A percentile compares a stretch with the other conserved stretches of the same genome.
phyloP scores from a whole-genome alignment of 495 filamentous ascomycete genomes.

The Tuber microsphaerosporum region DNA sequence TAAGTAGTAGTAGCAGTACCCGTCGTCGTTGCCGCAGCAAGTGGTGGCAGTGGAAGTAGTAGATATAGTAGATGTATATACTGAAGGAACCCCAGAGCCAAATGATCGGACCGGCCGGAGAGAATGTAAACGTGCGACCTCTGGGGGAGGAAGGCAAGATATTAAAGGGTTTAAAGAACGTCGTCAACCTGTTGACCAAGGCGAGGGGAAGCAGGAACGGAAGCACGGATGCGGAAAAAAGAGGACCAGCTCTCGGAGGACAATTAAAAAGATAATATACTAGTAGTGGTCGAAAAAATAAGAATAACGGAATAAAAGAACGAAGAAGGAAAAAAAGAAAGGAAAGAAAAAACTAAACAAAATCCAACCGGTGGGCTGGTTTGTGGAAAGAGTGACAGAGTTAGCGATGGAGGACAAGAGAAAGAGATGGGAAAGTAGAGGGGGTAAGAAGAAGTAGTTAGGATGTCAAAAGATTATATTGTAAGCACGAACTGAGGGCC shows the following conservation, averaged over 20 bases:
- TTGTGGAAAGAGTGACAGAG: conserved; percentile 20
- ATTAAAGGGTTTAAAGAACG: conserved; percentile 36
- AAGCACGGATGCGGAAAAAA: conserved; percentile 12
- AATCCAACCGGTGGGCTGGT: conserved; percentile 26
- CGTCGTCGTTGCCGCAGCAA: no score
- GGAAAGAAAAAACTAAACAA: conserved; percentile 22
- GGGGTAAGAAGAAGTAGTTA: background rate
- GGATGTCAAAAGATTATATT: conserved; percentile 24
- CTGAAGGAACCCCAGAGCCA: conserved; percentile 20
- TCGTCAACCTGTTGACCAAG: conserved; percentile 35
- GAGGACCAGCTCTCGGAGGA: conserved; percentile 26
- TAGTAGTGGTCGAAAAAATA: conserved; percentile 11
- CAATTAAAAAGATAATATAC: background rate
- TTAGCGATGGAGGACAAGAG: conserved; percentile 20
- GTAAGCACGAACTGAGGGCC: conserved; percentile 24
- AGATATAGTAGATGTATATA: background rate
- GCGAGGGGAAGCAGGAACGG: conserved; percentile 7
- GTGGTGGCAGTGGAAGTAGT: background rate
- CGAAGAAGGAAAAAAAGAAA: conserved; percentile 9
- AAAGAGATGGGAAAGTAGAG: conserved; percentile 18
- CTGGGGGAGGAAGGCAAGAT: conserved; percentile 12
- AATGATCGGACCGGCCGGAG: conserved; percentile 32
- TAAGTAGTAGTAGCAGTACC: background rate
- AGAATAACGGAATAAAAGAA: conserved; percentile 23
- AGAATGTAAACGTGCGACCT: conserved; percentile 29